Percentiles rank a stretch among this genome's conserved stretches.
Evolutionary conservation across 345 rosid species (phyloP).

Genomic region (Rhizophora mangle): DNA sequence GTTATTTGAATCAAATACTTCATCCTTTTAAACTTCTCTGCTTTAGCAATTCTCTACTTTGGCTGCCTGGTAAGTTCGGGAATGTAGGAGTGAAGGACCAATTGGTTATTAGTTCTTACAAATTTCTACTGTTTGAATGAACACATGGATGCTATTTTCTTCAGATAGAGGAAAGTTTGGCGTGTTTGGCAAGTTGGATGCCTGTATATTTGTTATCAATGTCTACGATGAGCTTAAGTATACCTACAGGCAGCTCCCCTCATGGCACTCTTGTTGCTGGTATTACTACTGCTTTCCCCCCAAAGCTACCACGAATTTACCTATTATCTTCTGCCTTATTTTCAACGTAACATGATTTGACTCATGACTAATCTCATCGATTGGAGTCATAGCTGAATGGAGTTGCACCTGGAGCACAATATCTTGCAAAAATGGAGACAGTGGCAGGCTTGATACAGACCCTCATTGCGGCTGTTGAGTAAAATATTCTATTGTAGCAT

Average conservation of each 20-base stretch:
- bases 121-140: background rate
- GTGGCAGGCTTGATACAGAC: constrained; percentile 92
- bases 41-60: background rate
- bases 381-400: constrained; percentile 85
- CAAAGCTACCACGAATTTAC: constrained; percentile 46
- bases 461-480: constrained; percentile 71
- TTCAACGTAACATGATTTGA: background rate
- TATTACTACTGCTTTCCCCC: constrained; percentile 87
- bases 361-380: constrained; percentile 11
- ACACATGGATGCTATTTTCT: constrained; percentile 4
- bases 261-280: constrained; percentile 99
- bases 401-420: constrained; percentile 98
- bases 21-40: background rate
- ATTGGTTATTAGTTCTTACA: background rate
- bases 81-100: background rate
- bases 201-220: constrained; percentile 77
- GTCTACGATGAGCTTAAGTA: constrained; percentile 71
- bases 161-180: constrained; percentile 88
- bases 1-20: background rate
- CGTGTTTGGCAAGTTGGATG: constrained; percentile 87
- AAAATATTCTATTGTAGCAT: background rate
- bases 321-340: constrained; percentile 4
- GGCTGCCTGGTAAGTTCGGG: background rate
- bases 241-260: constrained; percentile 87
- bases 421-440: constrained; percentile 98